These are phyloP conservation scores for Suillus variegatus DNA, from an alignment of 768 basidiomycete genomes.

Conservation along the genomic window DNA sequence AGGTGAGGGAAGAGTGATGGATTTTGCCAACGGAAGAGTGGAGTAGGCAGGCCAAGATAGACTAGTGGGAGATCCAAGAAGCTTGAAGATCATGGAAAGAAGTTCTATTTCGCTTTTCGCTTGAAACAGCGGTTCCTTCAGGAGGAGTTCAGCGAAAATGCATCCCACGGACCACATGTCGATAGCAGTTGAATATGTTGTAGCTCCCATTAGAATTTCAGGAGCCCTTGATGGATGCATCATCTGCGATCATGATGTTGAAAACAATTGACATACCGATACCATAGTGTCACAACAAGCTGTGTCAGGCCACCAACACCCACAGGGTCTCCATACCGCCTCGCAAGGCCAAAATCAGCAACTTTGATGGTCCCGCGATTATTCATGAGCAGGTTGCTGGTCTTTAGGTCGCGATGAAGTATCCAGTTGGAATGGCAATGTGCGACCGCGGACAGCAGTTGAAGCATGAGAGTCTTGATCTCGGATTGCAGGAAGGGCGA, in stretches of 20 bases:
- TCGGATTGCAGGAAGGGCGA: slow-evolving; percentile 96
- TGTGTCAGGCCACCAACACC: slow-evolving; percentile 98
- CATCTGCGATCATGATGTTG: slow-evolving; percentile 17
- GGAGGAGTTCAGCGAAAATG: slow-evolving; percentile 94
- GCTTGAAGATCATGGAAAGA: slow-evolving; percentile 90
- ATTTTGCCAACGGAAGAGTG: slow-evolving; percentile 78
- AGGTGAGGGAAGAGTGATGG: slow-evolving; percentile 71
- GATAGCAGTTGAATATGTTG: slow-evolving; percentile 91
- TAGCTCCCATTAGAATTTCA: slow-evolving; percentile 91
- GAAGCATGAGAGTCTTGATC: slow-evolving; percentile 95
- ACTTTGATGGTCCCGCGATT: slow-evolving; percentile 99
- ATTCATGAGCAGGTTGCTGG: slow-evolving; percentile 97
- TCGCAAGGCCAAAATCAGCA: slow-evolving; percentile 95
- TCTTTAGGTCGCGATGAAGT: slow-evolving; percentile 95
- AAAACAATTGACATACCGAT: slow-evolving; percentile 63
- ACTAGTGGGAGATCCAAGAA: slow-evolving; percentile 90
- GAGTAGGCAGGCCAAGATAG: slow-evolving; percentile 86
- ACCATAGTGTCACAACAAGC: slow-evolving; percentile 98
- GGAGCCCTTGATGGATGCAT: slow-evolving; percentile 64
- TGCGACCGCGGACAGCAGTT: slow-evolving; percentile 88
- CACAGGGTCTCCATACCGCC: slow-evolving; percentile 94
- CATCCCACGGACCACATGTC: slow-evolving; percentile 99
- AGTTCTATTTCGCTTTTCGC: slow-evolving; percentile 95
- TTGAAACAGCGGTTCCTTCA: slow-evolving; percentile 96
- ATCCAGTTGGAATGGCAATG: slow-evolving; percentile 98